These are phyloP conservation scores for Stereum hirsutum DNA, from an alignment of 1,284 basidiomycete species.

Conservation along the genomic window DNA sequence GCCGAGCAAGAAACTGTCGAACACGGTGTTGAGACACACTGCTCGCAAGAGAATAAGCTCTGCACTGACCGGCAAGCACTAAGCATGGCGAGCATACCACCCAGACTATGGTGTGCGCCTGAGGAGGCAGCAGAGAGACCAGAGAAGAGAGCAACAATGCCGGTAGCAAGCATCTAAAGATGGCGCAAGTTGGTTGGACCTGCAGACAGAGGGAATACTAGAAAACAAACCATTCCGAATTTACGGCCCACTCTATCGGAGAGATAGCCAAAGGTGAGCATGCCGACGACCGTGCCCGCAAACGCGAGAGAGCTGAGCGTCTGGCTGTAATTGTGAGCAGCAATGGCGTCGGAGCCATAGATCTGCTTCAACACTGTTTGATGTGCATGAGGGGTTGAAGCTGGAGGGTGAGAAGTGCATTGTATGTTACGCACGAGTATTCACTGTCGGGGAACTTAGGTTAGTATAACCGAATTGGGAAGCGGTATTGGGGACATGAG, in stretches of 20 bases:
- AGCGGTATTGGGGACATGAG: constrained; percentile 1
- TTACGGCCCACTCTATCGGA: constrained; percentile 87
- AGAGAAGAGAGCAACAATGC: constrained; percentile 75
- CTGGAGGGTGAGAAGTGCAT: neutral
- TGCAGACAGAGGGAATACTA: neutral
- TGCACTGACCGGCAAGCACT: constrained; percentile 63
- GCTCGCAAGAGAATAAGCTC: neutral
- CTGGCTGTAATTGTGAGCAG: constrained; percentile 45
- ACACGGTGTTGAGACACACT: neutral
- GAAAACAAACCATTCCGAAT: constrained; percentile 66
- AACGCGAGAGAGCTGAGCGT: constrained; percentile 63
- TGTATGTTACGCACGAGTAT: constrained; percentile 41
- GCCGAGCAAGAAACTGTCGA: constrained; percentile 62
- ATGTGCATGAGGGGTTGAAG: constrained; percentile 5
- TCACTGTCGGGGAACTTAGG: constrained; percentile 30
- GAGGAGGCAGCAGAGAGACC: constrained; percentile 76
- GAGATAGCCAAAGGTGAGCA: constrained; percentile 68
- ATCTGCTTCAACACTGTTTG: constrained; percentile 51
- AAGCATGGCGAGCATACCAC: constrained; percentile 71
- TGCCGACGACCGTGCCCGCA: constrained; percentile 80
- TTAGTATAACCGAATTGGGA: neutral
- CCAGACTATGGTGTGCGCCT: constrained; percentile 65
- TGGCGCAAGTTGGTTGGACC: neutral
- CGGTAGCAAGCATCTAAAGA: constrained; percentile 63
- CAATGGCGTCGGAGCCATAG: constrained; percentile 39